Percentiles rank a stretch among this genome's conserved stretches.
Evolutionary conservation across 1,284 basidiomycete species (phyloP).

Genomic region (Trichosporon sp.): DNA sequence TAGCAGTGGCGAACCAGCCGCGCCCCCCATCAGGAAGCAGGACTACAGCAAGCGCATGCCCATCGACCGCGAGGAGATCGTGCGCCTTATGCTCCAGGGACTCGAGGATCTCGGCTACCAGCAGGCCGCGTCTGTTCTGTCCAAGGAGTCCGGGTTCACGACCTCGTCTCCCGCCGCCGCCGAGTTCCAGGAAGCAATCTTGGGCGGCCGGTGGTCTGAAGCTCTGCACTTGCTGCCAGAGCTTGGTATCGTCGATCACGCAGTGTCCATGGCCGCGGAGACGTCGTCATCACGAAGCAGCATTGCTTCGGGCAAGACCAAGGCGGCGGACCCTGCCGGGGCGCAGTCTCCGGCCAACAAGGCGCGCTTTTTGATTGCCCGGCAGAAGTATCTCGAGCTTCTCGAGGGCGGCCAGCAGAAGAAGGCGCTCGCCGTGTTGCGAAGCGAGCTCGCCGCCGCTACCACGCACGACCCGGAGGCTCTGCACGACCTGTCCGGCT

Average conservation of each 20-base stretch:
- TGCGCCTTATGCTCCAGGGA: conserved; percentile 86
- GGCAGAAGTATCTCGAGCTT: conserved; percentile 96
- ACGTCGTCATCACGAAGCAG: conserved; percentile 39
- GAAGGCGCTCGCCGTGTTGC: conserved; percentile 78
- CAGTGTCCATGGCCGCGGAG: conserved; percentile 14
- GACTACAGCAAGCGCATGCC: conserved; percentile 48
- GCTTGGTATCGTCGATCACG: conserved; percentile 62
- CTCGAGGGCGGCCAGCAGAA: conserved; percentile 80
- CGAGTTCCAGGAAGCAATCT: conserved; percentile 77
- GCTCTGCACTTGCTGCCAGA: conserved; percentile 72
- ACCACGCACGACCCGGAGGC: conserved; percentile 70
- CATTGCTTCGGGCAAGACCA: conserved; percentile 40
- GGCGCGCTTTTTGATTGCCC: conserved; percentile 81
- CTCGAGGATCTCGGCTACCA: conserved; percentile 89
- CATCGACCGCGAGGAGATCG: conserved; percentile 84
- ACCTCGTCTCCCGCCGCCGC: conserved; percentile 79
- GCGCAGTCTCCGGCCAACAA: conserved; percentile 49
- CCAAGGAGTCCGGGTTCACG: conserved; percentile 88
- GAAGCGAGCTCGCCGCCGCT: conserved; percentile 81
- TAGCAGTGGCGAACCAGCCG: conserved; percentile 25
- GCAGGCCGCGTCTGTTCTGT: conserved; percentile 84
- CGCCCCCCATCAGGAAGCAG: conserved; percentile 21
- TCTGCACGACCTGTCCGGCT: conserved; percentile 83
- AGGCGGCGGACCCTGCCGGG: conserved; percentile 57
- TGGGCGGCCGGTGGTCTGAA: conserved; percentile 80